These are phyloP conservation scores for Nephelium lappaceum DNA, from an alignment of 345 rosid genomes.

Conservation along the genomic window DNA sequence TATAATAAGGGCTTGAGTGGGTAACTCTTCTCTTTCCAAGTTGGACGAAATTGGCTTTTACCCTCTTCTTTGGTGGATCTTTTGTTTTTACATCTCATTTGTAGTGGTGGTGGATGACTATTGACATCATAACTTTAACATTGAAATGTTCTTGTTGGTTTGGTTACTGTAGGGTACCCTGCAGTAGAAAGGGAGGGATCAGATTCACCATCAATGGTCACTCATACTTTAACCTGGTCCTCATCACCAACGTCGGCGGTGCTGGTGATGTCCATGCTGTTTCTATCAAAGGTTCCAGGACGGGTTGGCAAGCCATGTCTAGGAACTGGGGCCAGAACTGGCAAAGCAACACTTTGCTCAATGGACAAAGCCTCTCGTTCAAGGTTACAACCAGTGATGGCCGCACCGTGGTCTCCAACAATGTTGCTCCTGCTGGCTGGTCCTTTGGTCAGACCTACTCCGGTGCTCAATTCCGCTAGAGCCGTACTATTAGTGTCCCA, in stretches of 20 bases:
- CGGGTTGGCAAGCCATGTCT: conserved; percentile 80
- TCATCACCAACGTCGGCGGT: conserved; percentile 79
- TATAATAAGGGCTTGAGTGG: neutral
- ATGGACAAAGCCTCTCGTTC: conserved; percentile 76
- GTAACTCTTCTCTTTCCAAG: neutral
- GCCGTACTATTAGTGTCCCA: neutral
- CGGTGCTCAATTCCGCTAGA: conserved; percentile 55
- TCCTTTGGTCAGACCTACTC: conserved; percentile 80
- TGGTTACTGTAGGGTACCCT: conserved; percentile 53
- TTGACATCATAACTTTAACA: too few relatives aligned
- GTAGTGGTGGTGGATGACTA: neutral
- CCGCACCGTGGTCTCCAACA: conserved; percentile 51
- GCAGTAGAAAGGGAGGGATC: conserved; percentile 68
- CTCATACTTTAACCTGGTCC: conserved; percentile 75
- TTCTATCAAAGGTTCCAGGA: conserved; percentile 62
- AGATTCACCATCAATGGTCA: conserved; percentile 83
- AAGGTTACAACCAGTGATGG: conserved; percentile 82
- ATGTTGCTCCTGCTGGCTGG: conserved; percentile 71
- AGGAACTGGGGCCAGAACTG: conserved; percentile 92
- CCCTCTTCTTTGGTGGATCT: neutral
- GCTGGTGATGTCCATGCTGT: conserved; percentile 77
- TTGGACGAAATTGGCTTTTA: neutral
- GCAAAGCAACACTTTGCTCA: conserved; percentile 70
- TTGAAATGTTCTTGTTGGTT: neutral
- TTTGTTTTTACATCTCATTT: neutral